Base-by-base conservation (phyloP, 129 eudicot genomes). In the Mikania micrantha region DNA sequence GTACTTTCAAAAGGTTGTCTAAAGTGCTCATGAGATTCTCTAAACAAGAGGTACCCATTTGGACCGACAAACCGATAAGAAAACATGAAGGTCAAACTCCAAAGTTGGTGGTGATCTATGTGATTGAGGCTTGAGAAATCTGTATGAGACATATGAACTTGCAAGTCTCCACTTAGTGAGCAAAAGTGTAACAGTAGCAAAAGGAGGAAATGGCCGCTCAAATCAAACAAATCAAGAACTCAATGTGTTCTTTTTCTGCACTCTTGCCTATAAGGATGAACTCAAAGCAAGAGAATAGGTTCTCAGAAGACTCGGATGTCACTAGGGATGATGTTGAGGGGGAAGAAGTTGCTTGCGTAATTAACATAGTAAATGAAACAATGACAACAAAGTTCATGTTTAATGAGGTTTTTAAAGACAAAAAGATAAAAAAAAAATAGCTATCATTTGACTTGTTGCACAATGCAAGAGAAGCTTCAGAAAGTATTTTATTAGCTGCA, bases 1-100 rank as follows among this genome's bases (percentile, higher is more conserved):
- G 85, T 76, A 84, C 96, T 3, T 53, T 89, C 70, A 89, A 89
- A 81, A 93, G 83, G 75, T 88, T 93, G 50, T 82, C 88, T 16
- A 92, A 93, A 77, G 92, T 86, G 67, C 83, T 82, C 25, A 71
- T 77, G 24, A 89, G 96, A 83, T 86, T 84, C 74, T 74, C 87
- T 2, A 89, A 86, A 79, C 90, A 83, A 53, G 96, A 88, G 24
- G 59, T 81, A 62, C 93, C 61, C 83, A 77, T 12, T 80, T 88
- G 52, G 96, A 93, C 70, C 98, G n/a, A n/a, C 95, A 65, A 86
- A 84, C 84, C 84, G 92, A 89, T 29, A 2, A 2, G 2, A 2
- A 86, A 95, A 89, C 78, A 88, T 89, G 95, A 93, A 89, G 95
- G 96, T 85, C 13, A 7, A 92, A 95, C 85, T 93, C 64, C 87